phyloP scores from a whole-genome alignment of 306 rosid genomes.

The Elaeagnus macrophylla region DNA sequence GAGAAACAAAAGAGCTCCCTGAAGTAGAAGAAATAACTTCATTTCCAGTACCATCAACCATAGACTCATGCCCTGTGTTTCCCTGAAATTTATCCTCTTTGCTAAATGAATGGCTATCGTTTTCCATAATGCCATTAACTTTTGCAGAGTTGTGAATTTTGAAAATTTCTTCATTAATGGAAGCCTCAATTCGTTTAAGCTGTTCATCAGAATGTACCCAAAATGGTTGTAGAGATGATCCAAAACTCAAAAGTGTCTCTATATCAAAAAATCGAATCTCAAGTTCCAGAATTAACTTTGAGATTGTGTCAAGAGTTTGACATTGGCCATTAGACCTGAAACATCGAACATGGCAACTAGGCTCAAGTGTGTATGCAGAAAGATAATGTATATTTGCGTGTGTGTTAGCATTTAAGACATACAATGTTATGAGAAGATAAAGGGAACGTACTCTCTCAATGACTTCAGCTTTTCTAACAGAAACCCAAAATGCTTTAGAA shows the following conservation, averaged over 20 bases:
- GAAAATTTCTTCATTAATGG: conserved; percentile 40
- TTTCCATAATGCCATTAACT: conserved; percentile 25
- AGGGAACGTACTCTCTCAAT: conserved; percentile 42
- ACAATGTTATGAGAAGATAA: conserved; percentile 10
- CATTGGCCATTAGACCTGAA: conserved; percentile 47
- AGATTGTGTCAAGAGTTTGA: conserved; percentile 34
- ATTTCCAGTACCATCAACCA: conserved; percentile 22
- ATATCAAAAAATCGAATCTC: conserved; percentile 80
- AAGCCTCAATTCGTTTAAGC: conserved; percentile 57
- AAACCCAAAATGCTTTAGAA: conserved; percentile 41
- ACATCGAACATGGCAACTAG: neutral
- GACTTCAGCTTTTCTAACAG: conserved; percentile 66
- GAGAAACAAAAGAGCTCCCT: conserved; percentile 31
- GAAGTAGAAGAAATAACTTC: conserved; percentile 16
- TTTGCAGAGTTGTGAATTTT: conserved; percentile 24
- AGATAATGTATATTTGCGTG: no score
- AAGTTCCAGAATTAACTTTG: conserved; percentile 56
- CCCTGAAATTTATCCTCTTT: conserved; percentile 22
- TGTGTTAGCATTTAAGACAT: no score
- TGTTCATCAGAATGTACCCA: conserved; percentile 79
- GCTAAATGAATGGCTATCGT: conserved; percentile 21
- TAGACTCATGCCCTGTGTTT: conserved; percentile 25
- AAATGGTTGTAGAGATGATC: conserved; percentile 67
- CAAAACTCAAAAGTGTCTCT: conserved; percentile 52
- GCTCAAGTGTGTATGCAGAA: no score